Conservation (phyloP, 2,329 filamentous ascomycete genomes). For the Nectriaceae sp. region DNA sequence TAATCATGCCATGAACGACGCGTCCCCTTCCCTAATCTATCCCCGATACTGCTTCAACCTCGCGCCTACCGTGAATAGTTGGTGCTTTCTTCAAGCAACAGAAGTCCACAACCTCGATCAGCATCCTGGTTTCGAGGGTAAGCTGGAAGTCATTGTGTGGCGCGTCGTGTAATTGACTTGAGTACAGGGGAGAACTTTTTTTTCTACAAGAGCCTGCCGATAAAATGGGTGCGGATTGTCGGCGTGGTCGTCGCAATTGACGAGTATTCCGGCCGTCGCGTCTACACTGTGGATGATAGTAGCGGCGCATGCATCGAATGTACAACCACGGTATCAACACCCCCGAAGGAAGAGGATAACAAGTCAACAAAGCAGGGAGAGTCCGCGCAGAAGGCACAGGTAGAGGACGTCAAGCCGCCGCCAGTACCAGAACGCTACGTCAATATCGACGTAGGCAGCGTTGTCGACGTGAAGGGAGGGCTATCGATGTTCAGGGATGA, state of each 20-base stretch:
- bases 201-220: conserved; percentile 73
- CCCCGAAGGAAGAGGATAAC: conserved; percentile 1
- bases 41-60: conserved; percentile 65
- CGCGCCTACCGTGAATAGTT: conserved; percentile 60
- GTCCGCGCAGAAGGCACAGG: conserved; percentile 6
- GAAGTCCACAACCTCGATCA: conserved; percentile 52
- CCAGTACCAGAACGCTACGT: conserved; percentile 17
- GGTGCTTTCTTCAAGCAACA: conserved; percentile 56
- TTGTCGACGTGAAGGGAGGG: conserved; percentile 60
- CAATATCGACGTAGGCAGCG: conserved; percentile 51
- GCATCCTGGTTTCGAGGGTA: conserved; percentile 57
- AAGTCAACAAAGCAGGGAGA: conserved; percentile 3
- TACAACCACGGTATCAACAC: conserved; percentile 14
- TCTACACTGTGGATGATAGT: conserved; percentile 66
- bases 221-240: conserved; percentile 72
- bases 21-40: conserved; percentile 45
- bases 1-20: conserved; percentile 54
- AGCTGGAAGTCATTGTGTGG: conserved; percentile 5
- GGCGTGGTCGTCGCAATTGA: conserved; percentile 69
- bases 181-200: conserved; percentile 53
- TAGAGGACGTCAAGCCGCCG: conserved; percentile 1
- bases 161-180: conserved; percentile 10
- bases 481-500: conserved; percentile 49
- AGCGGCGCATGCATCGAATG: conserved; percentile 60
- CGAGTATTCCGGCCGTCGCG: conserved; percentile 46